phyloP scores from a whole-genome alignment of 2,329 filamentous ascomycete genomes.

The Pseudogymnoascus sp. region DNA sequence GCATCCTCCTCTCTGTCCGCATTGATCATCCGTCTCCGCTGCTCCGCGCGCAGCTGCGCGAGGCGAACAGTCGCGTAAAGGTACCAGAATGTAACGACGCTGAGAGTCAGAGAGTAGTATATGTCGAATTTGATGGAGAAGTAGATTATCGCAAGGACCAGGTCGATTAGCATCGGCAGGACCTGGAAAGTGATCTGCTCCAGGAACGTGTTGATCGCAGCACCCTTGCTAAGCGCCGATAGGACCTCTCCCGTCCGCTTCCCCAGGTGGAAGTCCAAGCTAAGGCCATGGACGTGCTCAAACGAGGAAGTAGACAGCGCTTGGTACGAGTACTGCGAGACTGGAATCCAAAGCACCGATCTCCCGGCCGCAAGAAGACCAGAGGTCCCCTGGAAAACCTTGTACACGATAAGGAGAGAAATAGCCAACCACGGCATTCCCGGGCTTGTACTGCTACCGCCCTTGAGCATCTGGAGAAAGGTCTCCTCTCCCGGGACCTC shows the following conservation, averaged over 20 bases:
- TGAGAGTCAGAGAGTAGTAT: conserved; percentile 82
- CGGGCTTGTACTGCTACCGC: background rate
- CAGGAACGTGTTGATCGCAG: conserved; percentile 90
- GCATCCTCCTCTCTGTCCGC: conserved; percentile 91
- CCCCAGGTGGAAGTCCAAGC: conserved; percentile 90
- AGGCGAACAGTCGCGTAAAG: conserved; percentile 94
- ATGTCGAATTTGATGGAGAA: conserved; percentile 74
- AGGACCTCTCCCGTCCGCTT: conserved; percentile 96
- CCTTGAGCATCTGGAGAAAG: conserved; percentile 14
- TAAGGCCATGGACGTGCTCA: conserved; percentile 92
- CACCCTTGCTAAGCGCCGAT: conserved; percentile 91
- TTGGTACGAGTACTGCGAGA: conserved; percentile 93
- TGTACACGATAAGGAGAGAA: conserved; percentile 66
- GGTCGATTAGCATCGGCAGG: conserved; percentile 86
- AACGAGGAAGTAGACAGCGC: conserved; percentile 92
- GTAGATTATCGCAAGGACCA: conserved; percentile 75
- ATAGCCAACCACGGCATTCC: conserved; percentile 65
- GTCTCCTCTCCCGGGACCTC: conserved; percentile 32
- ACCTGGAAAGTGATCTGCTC: conserved; percentile 96
- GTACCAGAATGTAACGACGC: conserved; percentile 90
- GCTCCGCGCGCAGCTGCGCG: conserved; percentile 85
- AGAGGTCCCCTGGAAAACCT: conserved; percentile 79
- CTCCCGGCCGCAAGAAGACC: conserved; percentile 77
- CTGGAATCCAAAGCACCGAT: conserved; percentile 87
- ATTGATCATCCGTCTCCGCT: conserved; percentile 89